Percentiles rank a stretch among this genome's conserved stretches.
These are phyloP conservation scores for Tolypocladium tundrense DNA, from an alignment of 2,329 filamentous ascomycete species.

Conservation along the genomic window DNA sequence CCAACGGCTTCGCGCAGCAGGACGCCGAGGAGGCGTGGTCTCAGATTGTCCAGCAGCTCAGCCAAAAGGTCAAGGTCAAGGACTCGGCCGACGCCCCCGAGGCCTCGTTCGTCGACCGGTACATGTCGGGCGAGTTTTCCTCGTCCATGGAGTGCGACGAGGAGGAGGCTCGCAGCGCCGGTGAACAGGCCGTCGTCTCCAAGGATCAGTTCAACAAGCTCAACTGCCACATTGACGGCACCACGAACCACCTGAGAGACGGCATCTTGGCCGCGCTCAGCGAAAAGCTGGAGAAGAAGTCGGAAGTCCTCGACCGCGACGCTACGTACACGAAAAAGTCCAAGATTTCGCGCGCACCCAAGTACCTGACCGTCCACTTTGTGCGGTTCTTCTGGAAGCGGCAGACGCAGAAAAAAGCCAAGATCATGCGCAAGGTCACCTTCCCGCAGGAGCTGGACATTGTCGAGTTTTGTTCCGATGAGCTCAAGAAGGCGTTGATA, in stretches of 20 bases:
- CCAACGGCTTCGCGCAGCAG: constrained; percentile 87
- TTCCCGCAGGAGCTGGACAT: constrained; percentile 90
- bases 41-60: constrained; percentile 78
- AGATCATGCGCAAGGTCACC: constrained; percentile 98
- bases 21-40: constrained; percentile 98
- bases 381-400: constrained; percentile 97
- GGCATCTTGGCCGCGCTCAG: constrained; percentile 73
- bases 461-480: constrained; percentile 90
- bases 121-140: constrained; percentile 74
- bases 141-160: constrained; percentile 79
- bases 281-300: constrained; percentile 87
- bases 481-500: constrained; percentile 69
- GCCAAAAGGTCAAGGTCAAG: constrained; percentile 63
- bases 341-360: constrained; percentile 81
- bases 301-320: constrained; percentile 64
- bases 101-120: constrained; percentile 76
- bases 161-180: constrained; percentile 59
- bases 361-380: constrained; percentile 94
- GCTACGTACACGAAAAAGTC: constrained; percentile 83
- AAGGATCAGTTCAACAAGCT: constrained; percentile 81
- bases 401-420: constrained; percentile 94
- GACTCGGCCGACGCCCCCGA: constrained; percentile 37
- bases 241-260: constrained; percentile 84
- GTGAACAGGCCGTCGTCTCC: constrained; percentile 57
- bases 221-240: constrained; percentile 84